Base-by-base conservation (phyloP, 2,329 filamentous ascomycete genomes). In the Gremmenia infestans region DNA sequence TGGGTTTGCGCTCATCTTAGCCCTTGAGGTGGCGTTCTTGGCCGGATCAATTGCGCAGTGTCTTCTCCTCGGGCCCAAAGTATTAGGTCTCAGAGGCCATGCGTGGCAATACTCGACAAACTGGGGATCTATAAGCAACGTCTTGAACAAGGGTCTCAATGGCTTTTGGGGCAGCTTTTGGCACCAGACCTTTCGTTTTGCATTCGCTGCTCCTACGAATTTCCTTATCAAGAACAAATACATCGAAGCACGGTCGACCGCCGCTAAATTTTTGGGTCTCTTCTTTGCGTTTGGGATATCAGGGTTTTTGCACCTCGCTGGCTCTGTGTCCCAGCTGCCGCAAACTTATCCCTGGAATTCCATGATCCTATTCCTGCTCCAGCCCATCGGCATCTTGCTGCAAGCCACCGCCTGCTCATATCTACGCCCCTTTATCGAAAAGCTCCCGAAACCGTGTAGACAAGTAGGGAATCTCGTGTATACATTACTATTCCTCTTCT, bases 161-260 rank as follows among this genome's bases (percentile, higher is more conserved):
- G 92, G 91, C 0, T 88, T 87, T 72, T 97, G 93, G 93, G 86
- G 88, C 46, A 78, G 77, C 22, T 93, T 85, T 79, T 97, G 93
- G 93, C 93, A 97, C 71, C 92, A 97, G 72, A 86, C 87, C 2
- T 95, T 96, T 73, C 87, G 91, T 0, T 80, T 84, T 54, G 83
- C 82, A 2, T 91, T 93, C 67, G 73, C 81, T 40, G 79, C 83
- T 4, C 86, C 87, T 0, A 74, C 79, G 0, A 71, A 70, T 2
- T 81, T 75, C 65, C 64, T 87, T 54, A 69, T 71, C 8, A 62
- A 69, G 60, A 23, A 70, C 62, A 23, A 77, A 17, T 68, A 76
- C 62, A 49, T 83, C 56, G 63, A 60, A 59, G 61, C 68, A 62
- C 63, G 71, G 52, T 63, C 70, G 32, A n/a, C 58, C 55, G 12